Evolutionary conservation across 2,329 filamentous ascomycete species (phyloP), one percentile per base, ranked within the genome.

Genomic region (Geoglossum cookeanum): DNA sequence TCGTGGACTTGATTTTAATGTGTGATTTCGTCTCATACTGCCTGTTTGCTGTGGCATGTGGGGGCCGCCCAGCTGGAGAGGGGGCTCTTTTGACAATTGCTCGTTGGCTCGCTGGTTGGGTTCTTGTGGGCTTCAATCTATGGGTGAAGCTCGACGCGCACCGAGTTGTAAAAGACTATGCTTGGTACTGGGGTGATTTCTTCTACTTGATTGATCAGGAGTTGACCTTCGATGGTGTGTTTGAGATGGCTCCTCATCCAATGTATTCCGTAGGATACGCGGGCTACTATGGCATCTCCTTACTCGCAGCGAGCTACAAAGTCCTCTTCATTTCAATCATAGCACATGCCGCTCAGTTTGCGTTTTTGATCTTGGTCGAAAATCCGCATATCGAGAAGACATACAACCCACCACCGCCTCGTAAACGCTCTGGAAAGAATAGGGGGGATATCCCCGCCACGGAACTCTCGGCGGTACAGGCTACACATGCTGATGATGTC

Each of bases 171-270:
- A 97, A 97, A 71, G 92, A 98, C 71, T 98, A 90, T 72, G 92
- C 92, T 32, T 98, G 92, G 92, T 98, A 97, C 72, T 98, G 92
- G 92, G 92, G 92, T 60, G 92, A 98, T 71, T 97, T 97, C 72
- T 98, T 97, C 76, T 98, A 89, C 71, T 83, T 98, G 66, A 87
- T 98, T 69, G 92, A 98, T 71, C 90, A 97, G 72, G 88, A 95
- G 67, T 76, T 98, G 68, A 97, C 90, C 55, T 98, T 98, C 69
- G 92, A 98, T 67, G 92, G 92, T 58, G 92, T 98, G 61, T 98
- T 97, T 68, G 92, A 98, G 72, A 94, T 98, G 84, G 92, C 92
- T 22, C 92, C 92, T 35, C 92, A 97, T 68, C 91, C 91, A 61
- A 97, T 97, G 91, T 97, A 97, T 72, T 95, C 90, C 57, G 91